These are phyloP conservation scores for Ophiostoma perfectum DNA, from an alignment of 2,329 filamentous ascomycete genomes.

Conservation along the genomic window DNA sequence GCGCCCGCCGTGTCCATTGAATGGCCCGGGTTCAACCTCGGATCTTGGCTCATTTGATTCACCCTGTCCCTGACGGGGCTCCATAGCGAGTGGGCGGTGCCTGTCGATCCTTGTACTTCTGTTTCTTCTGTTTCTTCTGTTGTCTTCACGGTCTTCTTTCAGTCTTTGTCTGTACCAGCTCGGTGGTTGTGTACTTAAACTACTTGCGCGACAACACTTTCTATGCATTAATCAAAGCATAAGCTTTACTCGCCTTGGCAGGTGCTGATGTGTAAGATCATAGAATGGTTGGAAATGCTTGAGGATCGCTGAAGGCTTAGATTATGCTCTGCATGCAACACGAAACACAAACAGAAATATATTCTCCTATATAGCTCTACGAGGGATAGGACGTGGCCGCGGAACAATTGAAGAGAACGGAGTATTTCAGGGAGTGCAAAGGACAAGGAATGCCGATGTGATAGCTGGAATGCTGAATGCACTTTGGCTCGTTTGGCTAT, in stretches of 20 bases:
- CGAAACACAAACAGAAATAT: background rate
- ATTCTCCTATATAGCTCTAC: background rate
- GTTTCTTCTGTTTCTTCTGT: background rate
- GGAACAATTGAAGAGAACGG: background rate
- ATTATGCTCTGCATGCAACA: background rate
- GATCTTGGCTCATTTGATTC: slow-evolving; percentile 8
- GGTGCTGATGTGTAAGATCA: too few relatives aligned
- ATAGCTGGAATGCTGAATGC: background rate
- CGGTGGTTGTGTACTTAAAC: too few relatives aligned
- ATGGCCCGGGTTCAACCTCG: background rate
- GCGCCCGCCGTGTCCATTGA: background rate
- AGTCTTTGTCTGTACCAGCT: too few relatives aligned
- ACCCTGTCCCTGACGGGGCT: background rate
- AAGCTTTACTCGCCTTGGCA: too few relatives aligned
- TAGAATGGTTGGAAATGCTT: background rate
- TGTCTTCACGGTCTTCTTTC: too few relatives aligned
- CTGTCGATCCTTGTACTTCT: slow-evolving; percentile 8
- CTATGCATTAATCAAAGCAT: too few relatives aligned
- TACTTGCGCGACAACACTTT: background rate
- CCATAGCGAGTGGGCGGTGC: slow-evolving; percentile 6
- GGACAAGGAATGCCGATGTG: background rate
- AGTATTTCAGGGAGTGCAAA: background rate
- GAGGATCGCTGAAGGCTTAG: background rate
- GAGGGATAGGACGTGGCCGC: background rate
- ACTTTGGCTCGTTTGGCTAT: background rate